These are phyloP conservation scores for Paecilomyces fulvus DNA, from an alignment of 2,329 filamentous ascomycete species.

Conservation along the genomic window DNA sequence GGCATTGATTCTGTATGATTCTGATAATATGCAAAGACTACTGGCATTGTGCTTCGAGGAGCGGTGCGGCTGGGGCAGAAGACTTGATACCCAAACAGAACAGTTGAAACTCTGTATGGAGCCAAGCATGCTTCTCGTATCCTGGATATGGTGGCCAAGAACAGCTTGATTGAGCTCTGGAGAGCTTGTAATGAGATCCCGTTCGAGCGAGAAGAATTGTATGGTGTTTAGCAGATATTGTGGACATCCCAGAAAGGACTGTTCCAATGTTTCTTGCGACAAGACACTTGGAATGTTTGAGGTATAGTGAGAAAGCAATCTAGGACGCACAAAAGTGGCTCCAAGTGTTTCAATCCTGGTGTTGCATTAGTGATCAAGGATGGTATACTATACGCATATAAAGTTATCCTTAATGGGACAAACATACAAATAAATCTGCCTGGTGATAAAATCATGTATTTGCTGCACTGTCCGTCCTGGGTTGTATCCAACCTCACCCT, in stretches of 20 bases:
- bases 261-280: constrained; percentile 20
- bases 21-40: constrained; percentile 18
- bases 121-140: background rate
- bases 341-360: constrained; percentile 26
- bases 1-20: constrained; percentile 21
- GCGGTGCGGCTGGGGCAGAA: constrained; percentile 3
- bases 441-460: constrained; percentile 2
- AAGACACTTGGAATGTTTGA: constrained; percentile 7
- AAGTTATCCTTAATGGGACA: background rate
- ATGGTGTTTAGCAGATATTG: constrained; percentile 20
- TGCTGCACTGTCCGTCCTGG: background rate
- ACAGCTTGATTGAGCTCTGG: background rate
- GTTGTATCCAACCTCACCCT: background rate
- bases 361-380: background rate
- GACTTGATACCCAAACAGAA: background rate
- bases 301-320: constrained; percentile 16
- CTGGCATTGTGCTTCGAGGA: constrained; percentile 9
- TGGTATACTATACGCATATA: background rate
- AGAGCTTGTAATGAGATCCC: background rate
- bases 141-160: background rate
- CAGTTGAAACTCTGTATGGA: background rate
- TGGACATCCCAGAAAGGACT: constrained; percentile 29
- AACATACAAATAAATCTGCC: constrained; percentile 1
- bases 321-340: constrained; percentile 23
- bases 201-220: background rate